Conservation (phyloP, 495 filamentous ascomycete genomes). For the Neurospora discreta region DNA sequence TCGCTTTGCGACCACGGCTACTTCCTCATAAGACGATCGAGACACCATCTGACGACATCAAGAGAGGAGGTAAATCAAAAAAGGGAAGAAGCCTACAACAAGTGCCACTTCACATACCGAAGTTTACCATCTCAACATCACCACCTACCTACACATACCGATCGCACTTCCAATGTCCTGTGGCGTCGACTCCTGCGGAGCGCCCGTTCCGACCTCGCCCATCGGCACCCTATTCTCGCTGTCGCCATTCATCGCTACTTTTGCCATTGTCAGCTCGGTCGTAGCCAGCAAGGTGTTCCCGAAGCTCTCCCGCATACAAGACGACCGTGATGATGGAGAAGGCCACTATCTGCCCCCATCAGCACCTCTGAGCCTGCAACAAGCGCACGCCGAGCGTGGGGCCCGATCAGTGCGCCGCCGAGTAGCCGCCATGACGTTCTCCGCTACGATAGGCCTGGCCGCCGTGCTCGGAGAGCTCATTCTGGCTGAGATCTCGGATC, state of each 20-base stretch:
- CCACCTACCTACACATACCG: neutral
- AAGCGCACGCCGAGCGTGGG: conserved; percentile 39
- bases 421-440: conserved; percentile 53
- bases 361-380: conserved; percentile 35
- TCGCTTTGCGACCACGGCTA: neutral
- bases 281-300: conserved; percentile 55
- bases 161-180: conserved; percentile 10
- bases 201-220: conserved; percentile 16
- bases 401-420: conserved; percentile 34
- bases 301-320: conserved; percentile 43
- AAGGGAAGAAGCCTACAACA: neutral
- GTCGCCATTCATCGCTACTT: conserved; percentile 48
- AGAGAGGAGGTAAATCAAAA: neutral
- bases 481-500: conserved; percentile 67
- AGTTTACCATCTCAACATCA: neutral
- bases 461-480: conserved; percentile 65
- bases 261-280: conserved; percentile 41
- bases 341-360: conserved; percentile 43
- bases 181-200: conserved; percentile 22
- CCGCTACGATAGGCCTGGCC: conserved; percentile 59
- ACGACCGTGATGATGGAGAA: conserved; percentile 29
- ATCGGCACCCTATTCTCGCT: conserved; percentile 24
- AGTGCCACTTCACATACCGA: neutral
- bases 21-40: neutral
- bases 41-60: neutral